Evolutionary conservation across 108 stramenopile species (phyloP).

Genomic region (Schizochytrium sp.): DNA sequence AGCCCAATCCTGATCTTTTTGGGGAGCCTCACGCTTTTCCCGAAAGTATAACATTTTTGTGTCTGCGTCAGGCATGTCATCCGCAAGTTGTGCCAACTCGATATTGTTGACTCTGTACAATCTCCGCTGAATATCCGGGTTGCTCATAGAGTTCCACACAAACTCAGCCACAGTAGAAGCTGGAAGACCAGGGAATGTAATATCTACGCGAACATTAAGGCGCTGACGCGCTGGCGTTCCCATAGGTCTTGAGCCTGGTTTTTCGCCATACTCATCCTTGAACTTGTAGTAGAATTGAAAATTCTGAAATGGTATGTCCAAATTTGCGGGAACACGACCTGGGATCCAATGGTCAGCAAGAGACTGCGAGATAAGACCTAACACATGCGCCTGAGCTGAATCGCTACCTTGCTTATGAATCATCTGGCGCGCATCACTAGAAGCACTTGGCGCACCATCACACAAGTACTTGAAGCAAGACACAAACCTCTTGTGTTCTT

Average conservation of each 20-base stretch:
- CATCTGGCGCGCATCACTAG: not conserved
- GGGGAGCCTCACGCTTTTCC: not conserved
- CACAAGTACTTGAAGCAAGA: slow-evolving; percentile 40
- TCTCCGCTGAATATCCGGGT: not conserved
- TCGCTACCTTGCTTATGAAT: slow-evolving; percentile 48
- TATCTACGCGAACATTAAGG: slow-evolving; percentile 56
- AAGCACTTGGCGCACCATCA: slow-evolving; percentile 30
- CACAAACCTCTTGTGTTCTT: slow-evolving; percentile 51
- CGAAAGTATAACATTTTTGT: slow-evolving; percentile 27
- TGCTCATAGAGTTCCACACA: slow-evolving; percentile 15
- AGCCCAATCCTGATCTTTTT: slow-evolving; percentile 58
- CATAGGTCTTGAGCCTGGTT: not conserved
- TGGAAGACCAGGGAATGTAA: slow-evolving; percentile 30
- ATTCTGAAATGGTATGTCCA: slow-evolving; percentile 43
- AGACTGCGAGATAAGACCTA: slow-evolving; percentile 30
- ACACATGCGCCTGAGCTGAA: not conserved
- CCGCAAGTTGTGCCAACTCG: not conserved
- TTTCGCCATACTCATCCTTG: not conserved
- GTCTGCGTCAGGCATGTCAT: slow-evolving; percentile 3
- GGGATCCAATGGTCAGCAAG: slow-evolving; percentile 45
- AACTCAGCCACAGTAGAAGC: not conserved
- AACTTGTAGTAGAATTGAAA: slow-evolving; percentile 40
- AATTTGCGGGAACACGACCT: not conserved
- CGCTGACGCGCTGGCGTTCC: slow-evolving; percentile 41
- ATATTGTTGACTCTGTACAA: slow-evolving; percentile 24